These are phyloP conservation scores for Lichenothelia convexa DNA, from an alignment of 495 filamentous ascomycete species.

Conservation along the genomic window DNA sequence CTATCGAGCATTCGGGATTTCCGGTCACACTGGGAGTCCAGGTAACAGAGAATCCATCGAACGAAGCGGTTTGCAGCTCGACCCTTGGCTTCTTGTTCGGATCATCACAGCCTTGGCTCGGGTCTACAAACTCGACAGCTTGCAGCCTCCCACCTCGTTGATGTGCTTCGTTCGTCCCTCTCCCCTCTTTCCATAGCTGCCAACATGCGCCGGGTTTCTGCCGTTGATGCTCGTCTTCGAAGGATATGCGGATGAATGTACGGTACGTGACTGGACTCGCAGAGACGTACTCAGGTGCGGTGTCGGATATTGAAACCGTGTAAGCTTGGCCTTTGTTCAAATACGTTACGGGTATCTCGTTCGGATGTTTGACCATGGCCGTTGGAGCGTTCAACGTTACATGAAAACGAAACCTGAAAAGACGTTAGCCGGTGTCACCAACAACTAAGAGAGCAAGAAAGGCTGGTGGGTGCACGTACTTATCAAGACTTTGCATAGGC, in stretches of 20 bases:
- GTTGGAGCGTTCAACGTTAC: slow-evolving; percentile 83
- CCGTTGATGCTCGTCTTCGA: slow-evolving; percentile 83
- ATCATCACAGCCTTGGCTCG: slow-evolving; percentile 42
- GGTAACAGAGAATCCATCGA: slow-evolving; percentile 79
- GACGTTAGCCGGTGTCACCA: slow-evolving; percentile 17
- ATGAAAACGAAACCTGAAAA: slow-evolving; percentile 89
- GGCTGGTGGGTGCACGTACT: not conserved
- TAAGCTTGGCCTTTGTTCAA: slow-evolving; percentile 96
- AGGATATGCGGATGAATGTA: slow-evolving; percentile 78
- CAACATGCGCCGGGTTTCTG: slow-evolving; percentile 67
- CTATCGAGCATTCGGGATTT: slow-evolving; percentile 53
- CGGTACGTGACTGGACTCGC: slow-evolving; percentile 43
- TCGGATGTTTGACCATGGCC: slow-evolving; percentile 76
- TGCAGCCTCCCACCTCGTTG: slow-evolving; percentile 72
- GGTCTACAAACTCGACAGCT: slow-evolving; percentile 85
- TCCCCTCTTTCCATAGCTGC: slow-evolving; percentile 91
- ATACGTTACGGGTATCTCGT: slow-evolving; percentile 88
- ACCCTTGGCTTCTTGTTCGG: slow-evolving; percentile 52
- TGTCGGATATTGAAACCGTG: slow-evolving; percentile 61
- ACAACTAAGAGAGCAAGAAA: not conserved
- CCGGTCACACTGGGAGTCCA: slow-evolving; percentile 58
- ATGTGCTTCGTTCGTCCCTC: slow-evolving; percentile 76
- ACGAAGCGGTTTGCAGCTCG: slow-evolving; percentile 64
- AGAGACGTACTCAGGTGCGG: slow-evolving; percentile 26
- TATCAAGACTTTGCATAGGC: not conserved